Conservation (phyloP, 108 stramenopile genomes). For the Nitzschia putrida region DNA sequence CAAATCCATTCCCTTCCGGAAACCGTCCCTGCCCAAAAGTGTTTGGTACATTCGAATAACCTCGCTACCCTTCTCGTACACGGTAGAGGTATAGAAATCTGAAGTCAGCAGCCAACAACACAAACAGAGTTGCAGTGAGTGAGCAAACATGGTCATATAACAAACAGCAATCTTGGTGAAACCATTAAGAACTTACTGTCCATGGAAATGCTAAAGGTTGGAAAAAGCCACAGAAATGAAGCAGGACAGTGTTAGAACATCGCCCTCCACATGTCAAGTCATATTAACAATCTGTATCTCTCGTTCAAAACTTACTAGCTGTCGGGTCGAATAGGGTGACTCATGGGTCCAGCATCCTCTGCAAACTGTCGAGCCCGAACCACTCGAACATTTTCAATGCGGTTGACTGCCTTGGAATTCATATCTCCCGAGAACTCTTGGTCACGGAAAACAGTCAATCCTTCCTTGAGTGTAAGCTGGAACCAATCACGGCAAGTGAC, state of each 20-base stretch:
- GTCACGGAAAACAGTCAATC: slow-evolving; percentile 96
- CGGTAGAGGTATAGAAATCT: slow-evolving; percentile 82
- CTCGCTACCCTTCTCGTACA: slow-evolving; percentile 92
- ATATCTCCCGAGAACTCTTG: slow-evolving; percentile 91
- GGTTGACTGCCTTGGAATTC: slow-evolving; percentile 89
- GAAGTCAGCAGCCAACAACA: too few species aligned
- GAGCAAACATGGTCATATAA: neutral
- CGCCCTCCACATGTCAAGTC: too few species aligned
- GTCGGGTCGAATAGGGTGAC: slow-evolving; percentile 97
- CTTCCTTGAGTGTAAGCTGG: slow-evolving; percentile 97
- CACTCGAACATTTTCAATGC: slow-evolving; percentile 88
- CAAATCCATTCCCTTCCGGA: slow-evolving; percentile 95
- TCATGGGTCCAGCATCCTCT: slow-evolving; percentile 93
- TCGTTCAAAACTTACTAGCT: slow-evolving; percentile 47
- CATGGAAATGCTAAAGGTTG: slow-evolving; percentile 68
- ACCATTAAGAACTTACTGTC: slow-evolving; percentile 60
- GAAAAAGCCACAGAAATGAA: neutral
- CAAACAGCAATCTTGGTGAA: slow-evolving; percentile 23
- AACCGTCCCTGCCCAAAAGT: slow-evolving; percentile 85
- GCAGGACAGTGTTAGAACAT: too few species aligned
- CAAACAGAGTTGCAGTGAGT: slow-evolving; percentile 24
- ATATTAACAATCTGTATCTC: too few species aligned
- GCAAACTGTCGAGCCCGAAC: slow-evolving; percentile 86
- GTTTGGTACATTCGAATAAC: slow-evolving; percentile 97
- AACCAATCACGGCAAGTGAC: slow-evolving; percentile 99